phyloP scores from a whole-genome alignment of 1,284 basidiomycete species.

The Rhodotorula sp. region DNA sequence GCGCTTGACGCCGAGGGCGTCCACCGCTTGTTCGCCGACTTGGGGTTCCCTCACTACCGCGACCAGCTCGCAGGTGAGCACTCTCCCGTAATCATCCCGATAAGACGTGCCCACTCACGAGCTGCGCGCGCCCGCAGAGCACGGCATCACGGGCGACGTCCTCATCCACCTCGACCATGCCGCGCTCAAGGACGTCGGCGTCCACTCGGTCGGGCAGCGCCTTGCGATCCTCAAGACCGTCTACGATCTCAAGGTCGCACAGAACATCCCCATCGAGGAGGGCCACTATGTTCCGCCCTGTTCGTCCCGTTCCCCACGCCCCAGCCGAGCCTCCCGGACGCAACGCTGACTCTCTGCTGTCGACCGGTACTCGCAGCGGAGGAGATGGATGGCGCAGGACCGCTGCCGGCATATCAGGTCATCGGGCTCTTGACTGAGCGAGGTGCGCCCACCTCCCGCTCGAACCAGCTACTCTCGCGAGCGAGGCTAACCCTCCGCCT shows the following conservation, averaged over 20 bases:
- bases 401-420: constrained; percentile 35
- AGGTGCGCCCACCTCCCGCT: constrained; percentile 24
- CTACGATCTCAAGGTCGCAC: constrained; percentile 79
- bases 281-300: constrained; percentile 79
- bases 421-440: constrained; percentile 41
- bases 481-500: not conserved
- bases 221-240: constrained; percentile 84
- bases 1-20: constrained; percentile 84
- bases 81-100: not conserved
- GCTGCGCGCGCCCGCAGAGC: constrained; percentile 60
- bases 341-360: not conserved
- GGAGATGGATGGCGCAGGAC: constrained; percentile 38
- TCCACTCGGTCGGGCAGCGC: constrained; percentile 77
- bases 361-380: constrained; percentile 32
- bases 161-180: constrained; percentile 79
- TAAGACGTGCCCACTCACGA: not conserved
- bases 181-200: constrained; percentile 77
- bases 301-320: not conserved
- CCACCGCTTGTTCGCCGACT: constrained; percentile 67
- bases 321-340: too few relatives aligned
- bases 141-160: constrained; percentile 85
- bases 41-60: constrained; percentile 81
- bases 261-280: constrained; percentile 77
- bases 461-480: not conserved
- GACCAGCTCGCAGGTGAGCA: constrained; percentile 57